A percentile compares a stretch with the other conserved stretches of the same genome.
Evolutionary conservation across 768 basidiomycete species (phyloP).

Genomic region (Collybiopsis confluens): DNA sequence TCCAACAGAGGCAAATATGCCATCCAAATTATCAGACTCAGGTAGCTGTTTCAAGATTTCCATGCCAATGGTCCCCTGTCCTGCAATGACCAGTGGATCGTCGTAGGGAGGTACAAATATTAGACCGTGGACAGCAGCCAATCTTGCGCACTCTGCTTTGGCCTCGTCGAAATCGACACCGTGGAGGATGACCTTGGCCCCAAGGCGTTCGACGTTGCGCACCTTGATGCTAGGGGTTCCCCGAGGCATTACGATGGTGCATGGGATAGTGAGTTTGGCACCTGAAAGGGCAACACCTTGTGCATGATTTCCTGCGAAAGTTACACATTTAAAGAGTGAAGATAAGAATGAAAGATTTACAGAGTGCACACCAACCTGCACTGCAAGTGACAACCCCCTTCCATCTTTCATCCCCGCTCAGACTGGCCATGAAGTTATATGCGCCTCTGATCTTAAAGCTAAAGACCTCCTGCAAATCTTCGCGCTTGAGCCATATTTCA

Average conservation of each 20-base stretch:
- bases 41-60: constrained; percentile 90
- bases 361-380: constrained; percentile 78
- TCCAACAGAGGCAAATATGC: constrained; percentile 87
- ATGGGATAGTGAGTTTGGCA: constrained; percentile 78
- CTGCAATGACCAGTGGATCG: constrained; percentile 94
- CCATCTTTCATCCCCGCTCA: constrained; percentile 87
- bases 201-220: constrained; percentile 88
- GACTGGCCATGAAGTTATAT: constrained; percentile 95
- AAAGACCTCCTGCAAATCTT: constrained; percentile 96
- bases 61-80: constrained; percentile 93
- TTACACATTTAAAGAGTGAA: constrained; percentile 1
- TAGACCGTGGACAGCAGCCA: constrained; percentile 72
- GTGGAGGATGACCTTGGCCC: constrained; percentile 90
- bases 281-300: constrained; percentile 99
- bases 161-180: constrained; percentile 95
- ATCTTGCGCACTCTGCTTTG: constrained; percentile 87
- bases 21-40: constrained; percentile 72
- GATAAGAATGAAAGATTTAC: constrained; percentile 12
- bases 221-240: constrained; percentile 97
- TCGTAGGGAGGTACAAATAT: constrained; percentile 96
- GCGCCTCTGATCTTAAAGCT: constrained; percentile 99
- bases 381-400: constrained; percentile 98
- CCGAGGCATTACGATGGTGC: constrained; percentile 98
- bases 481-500: constrained; percentile 93
- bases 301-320: constrained; percentile 84